Evolutionary conservation across 2,329 filamentous ascomycete species (phyloP).

Genomic region (Aureobasidium leucospermi): DNA sequence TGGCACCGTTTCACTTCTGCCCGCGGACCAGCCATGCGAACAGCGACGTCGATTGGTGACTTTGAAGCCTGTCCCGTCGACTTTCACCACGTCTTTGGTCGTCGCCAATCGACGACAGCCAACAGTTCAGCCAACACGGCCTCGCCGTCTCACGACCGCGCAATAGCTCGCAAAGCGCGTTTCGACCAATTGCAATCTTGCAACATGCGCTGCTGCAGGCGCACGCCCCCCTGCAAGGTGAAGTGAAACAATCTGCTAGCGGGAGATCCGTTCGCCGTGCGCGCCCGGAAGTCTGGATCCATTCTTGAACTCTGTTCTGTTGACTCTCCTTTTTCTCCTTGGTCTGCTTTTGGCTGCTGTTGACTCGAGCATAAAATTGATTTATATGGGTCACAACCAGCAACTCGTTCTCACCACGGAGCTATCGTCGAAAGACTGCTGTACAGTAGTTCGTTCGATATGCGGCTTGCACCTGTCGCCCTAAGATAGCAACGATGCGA

Average conservation of each 20-base stretch:
- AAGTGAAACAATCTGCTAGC: conserved; percentile 15
- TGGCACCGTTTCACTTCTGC: conserved; percentile 13
- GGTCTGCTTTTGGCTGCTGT: neutral
- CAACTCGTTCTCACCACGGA: neutral
- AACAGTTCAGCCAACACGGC: neutral
- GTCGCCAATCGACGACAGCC: neutral
- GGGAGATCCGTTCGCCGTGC: conserved; percentile 9
- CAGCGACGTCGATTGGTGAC: neutral
- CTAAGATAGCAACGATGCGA: conserved; percentile 1
- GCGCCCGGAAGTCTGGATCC: conserved; percentile 12
- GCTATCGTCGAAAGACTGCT: neutral
- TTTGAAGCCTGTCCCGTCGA: neutral
- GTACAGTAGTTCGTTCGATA: neutral
- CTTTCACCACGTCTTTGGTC: neutral
- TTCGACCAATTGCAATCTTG: conserved; percentile 12
- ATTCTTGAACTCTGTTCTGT: conserved; percentile 6
- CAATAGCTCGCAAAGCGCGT: neutral
- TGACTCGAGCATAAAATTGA: neutral
- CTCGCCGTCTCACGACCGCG: conserved; percentile 4
- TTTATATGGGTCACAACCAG: neutral
- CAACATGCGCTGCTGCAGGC: conserved; percentile 13
- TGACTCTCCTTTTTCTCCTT: conserved; percentile 12
- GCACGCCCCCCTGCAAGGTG: conserved; percentile 10
- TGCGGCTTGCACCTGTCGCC: neutral
- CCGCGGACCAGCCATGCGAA: neutral